Evolutionary conservation across 1,284 basidiomycete genomes (phyloP), one percentile per base, ranked within the genome.

Genomic region (Pulchroboletus neoregius): DNA sequence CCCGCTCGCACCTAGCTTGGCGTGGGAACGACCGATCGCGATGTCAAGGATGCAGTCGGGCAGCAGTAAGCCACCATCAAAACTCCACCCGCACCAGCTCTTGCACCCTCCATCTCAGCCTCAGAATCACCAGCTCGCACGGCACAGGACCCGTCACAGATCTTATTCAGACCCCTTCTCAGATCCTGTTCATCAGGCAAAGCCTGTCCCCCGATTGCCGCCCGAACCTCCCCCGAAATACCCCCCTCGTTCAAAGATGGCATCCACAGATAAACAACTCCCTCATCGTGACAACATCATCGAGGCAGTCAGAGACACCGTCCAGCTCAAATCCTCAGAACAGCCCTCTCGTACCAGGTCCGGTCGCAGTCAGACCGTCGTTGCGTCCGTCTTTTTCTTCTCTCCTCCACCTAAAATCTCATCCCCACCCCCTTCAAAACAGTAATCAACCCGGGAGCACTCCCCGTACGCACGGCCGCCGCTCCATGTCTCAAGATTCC

Each of bases 401-500:
- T 41, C 43, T 45, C 42, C 34, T 49, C 18, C 20, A 2, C n/a
- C 31, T 18, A 39, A 47, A 23, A 42, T 39, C 51, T 56, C 50
- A 55, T 54, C 13, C 31, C 15, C 15, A 2, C n/a, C 28, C 16
- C 43, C 6, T 35, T 30, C 13, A 16, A 22, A 38, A 37, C 46
- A 60, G 48, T 0, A 56, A 38, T 43, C 58, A 54, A 40, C 57
- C 63, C 27, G 32, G 61, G 10, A 51, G 56, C 10, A 36, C 60
- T 30, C 53, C 57, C 57, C 73, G 51, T n/a, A 58, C 71, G 33
- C 68, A 74, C 40, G 68, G 73, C 27, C 77, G 77, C 36, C 78
- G 86, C 56, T 84, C 86, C 2, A 76, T 81, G 44, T 87, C 87
- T 4, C 79, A 88, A 51, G 87, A 90, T 57, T 78, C 81, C 9